Conservation (phyloP, 164 flowering plant species). For the Magnolia kwangsiensis region DNA sequence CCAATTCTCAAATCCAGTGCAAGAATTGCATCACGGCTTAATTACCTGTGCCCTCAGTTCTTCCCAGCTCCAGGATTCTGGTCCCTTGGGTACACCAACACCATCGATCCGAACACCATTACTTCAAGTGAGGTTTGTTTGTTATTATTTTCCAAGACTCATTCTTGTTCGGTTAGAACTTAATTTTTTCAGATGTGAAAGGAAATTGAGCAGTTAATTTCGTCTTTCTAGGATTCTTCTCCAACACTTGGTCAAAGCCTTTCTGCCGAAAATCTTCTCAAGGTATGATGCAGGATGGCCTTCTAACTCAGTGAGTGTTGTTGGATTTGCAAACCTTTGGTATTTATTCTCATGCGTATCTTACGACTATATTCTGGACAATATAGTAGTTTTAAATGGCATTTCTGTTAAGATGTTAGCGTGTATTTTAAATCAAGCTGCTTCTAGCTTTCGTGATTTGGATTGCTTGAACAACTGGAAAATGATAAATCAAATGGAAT, state of each 20-base stretch:
- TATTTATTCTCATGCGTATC: not conserved
- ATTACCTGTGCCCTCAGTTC: constrained; percentile 85
- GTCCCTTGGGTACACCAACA: constrained; percentile 36
- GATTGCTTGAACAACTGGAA: not conserved
- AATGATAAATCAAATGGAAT: too few relatives aligned
- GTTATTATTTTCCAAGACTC: not conserved
- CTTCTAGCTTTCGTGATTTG: not conserved
- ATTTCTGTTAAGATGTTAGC: not conserved
- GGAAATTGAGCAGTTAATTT: constrained; percentile 17
- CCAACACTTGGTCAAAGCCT: constrained; percentile 29
- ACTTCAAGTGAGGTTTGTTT: constrained; percentile 55
- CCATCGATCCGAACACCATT: constrained; percentile 15
- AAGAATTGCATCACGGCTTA: constrained; percentile 74
- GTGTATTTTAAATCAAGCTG: not conserved
- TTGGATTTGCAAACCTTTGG: too few relatives aligned
- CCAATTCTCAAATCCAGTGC: constrained; percentile 87
- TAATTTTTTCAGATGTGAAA: constrained; percentile 2
- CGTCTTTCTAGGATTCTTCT: constrained; percentile 33
- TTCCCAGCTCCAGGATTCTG: constrained; percentile 87
- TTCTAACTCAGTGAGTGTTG: not conserved
- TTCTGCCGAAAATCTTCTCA: constrained; percentile 85
- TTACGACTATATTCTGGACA: not conserved
- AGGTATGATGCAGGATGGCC: constrained; percentile 47
- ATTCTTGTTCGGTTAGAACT: not conserved
- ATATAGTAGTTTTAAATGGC: not conserved